Conservation (phyloP, 768 basidiomycete genomes). For the Boletellus sp. region DNA sequence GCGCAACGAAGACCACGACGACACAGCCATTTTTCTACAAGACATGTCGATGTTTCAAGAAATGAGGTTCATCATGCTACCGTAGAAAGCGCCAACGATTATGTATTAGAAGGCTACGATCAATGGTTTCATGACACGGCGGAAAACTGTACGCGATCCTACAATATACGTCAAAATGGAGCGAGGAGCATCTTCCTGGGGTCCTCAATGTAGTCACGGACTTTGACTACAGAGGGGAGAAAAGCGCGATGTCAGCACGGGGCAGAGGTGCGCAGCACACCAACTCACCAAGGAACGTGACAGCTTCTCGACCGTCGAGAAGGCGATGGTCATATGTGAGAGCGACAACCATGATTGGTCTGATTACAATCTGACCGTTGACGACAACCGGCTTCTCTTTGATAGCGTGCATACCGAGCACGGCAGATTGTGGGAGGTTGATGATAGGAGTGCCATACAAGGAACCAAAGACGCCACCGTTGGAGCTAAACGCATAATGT, state of each 20-base stretch:
- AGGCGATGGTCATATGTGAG: constrained; percentile 95
- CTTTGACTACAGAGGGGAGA: constrained; percentile 53
- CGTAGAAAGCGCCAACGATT: constrained; percentile 8
- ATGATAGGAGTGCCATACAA: constrained; percentile 98
- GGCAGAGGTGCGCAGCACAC: neutral
- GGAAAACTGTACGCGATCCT: neutral
- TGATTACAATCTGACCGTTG: constrained; percentile 91
- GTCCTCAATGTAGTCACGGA: constrained; percentile 93
- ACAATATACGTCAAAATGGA: constrained; percentile 11
- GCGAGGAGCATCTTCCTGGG: constrained; percentile 86
- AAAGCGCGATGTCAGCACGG: constrained; percentile 3
- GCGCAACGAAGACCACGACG: too few relatives aligned
- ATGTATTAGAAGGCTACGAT: constrained; percentile 8
- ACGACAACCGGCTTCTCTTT: constrained; percentile 90
- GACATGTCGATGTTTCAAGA: constrained; percentile 3
- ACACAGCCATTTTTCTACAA: neutral
- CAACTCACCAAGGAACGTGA: constrained; percentile 90
- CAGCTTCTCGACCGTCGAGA: constrained; percentile 92
- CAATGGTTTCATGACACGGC: neutral
- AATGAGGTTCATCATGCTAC: constrained; percentile 5
- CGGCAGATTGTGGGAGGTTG: constrained; percentile 92
- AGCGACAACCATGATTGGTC: constrained; percentile 94
- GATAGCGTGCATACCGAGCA: constrained; percentile 95
- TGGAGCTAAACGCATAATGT: constrained; percentile 59
- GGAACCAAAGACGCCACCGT: constrained; percentile 97